Evolutionary conservation across 2,329 filamentous ascomycete species (phyloP).

Genomic region (Penicillium brevicompactum): DNA sequence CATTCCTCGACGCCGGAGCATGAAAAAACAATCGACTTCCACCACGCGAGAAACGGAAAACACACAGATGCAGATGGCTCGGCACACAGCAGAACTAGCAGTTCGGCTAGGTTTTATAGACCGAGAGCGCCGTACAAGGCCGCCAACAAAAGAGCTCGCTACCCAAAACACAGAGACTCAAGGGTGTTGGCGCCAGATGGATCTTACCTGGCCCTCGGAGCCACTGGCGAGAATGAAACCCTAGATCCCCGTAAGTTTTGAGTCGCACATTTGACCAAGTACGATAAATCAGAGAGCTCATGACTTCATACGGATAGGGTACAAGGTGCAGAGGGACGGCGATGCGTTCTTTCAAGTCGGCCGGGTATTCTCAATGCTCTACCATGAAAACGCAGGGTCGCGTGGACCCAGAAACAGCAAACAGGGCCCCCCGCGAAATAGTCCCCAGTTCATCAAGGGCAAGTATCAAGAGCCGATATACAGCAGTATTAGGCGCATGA

Average conservation of each 20-base stretch:
- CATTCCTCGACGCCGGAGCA: neutral
- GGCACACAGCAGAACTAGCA: too few relatives aligned
- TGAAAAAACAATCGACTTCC: neutral
- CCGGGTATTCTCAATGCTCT: slow-evolving; percentile 33
- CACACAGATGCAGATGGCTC: too few relatives aligned
- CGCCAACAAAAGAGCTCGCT: neutral
- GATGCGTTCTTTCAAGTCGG: slow-evolving; percentile 22
- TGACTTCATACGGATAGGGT: slow-evolving; percentile 1
- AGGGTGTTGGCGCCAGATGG: neutral
- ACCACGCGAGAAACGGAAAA: too few relatives aligned
- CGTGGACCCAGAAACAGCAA: slow-evolving; percentile 12
- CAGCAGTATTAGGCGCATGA: slow-evolving; percentile 36
- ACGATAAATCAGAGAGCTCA: neutral
- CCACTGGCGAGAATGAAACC: slow-evolving; percentile 1
- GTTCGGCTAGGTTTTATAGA: too few relatives aligned
- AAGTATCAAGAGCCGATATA: slow-evolving; percentile 29
- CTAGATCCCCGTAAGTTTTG: slow-evolving; percentile 15
- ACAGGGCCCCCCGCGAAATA: neutral
- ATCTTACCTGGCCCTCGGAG: slow-evolving; percentile 2
- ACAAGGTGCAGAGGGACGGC: slow-evolving; percentile 12
- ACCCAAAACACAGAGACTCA: neutral
- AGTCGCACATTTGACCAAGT: neutral
- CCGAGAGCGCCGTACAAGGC: neutral
- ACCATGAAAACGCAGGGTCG: slow-evolving; percentile 31
- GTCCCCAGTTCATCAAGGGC: slow-evolving; percentile 14